Evolutionary conservation across 2,329 filamentous ascomycete genomes (phyloP).

Genomic region (Alternaria metachromatica): DNA sequence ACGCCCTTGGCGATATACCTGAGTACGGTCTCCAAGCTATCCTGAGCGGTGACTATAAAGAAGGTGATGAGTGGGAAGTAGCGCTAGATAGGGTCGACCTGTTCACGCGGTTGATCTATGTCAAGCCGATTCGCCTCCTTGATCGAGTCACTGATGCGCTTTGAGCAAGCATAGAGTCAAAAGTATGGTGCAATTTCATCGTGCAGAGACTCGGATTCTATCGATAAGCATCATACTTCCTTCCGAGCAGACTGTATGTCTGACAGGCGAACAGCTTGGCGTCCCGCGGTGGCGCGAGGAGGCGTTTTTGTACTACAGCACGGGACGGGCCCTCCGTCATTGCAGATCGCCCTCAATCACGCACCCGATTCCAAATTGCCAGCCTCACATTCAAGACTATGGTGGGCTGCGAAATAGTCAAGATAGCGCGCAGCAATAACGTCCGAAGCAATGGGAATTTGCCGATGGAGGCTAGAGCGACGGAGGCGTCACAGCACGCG

Average conservation of each 20-base stretch:
- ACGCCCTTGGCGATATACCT: constrained; percentile 21
- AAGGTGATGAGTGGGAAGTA: constrained; percentile 58
- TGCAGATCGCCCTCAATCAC: constrained; percentile 4
- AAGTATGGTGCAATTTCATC: not conserved
- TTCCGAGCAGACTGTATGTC: not conserved
- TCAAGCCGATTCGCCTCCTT: constrained; percentile 50
- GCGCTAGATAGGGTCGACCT: constrained; percentile 47
- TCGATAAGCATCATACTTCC: not conserved
- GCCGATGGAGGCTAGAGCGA: not conserved
- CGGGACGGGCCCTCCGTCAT: not conserved
- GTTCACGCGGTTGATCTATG: constrained; percentile 38
- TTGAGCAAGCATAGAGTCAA: not conserved
- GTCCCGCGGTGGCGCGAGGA: constrained; percentile 6
- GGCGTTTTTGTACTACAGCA: constrained; percentile 29
- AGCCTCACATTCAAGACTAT: constrained; percentile 3
- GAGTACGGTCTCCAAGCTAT: constrained; percentile 23
- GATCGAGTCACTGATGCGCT: constrained; percentile 19
- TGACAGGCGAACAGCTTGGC: not conserved
- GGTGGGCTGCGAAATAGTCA: not conserved
- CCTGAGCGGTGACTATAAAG: constrained; percentile 22
- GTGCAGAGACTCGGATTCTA: not conserved
- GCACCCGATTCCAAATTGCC: constrained; percentile 18
- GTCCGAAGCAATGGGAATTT: constrained; percentile 7
- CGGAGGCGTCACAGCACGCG: constrained; percentile 17
- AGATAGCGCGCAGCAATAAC: constrained; percentile 10